Base-by-base conservation (phyloP, 2,329 filamentous ascomycete genomes). In the Cladorrhinum sp. region DNA sequence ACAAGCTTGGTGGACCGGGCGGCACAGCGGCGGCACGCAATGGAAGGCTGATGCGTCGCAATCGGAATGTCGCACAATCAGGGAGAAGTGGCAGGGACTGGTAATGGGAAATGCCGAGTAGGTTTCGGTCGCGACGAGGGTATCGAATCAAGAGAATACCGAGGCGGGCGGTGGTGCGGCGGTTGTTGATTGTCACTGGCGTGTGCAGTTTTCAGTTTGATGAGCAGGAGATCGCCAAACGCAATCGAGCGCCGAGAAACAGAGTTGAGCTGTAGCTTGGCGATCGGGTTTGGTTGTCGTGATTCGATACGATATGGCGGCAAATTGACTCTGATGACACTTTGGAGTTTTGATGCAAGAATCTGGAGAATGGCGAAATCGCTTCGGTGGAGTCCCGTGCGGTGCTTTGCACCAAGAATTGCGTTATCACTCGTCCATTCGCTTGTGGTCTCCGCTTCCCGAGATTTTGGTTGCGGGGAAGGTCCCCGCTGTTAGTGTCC, bases 11-110 rank as follows among this genome's bases (percentile, higher is more conserved):
- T 39, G 33, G 46, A 57, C 8, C 26, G 42, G 49, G 46, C 61
- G 65, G 66, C 62, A 68, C 60, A 54, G 61, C 28, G 59, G 65
- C 66, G 61, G 65, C 66, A 67, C 68, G 68, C 66, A 69, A 70
- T 70, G 63, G 55, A 50, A 59, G 51, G 57, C 57, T 59, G 50
- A 23, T 36, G 50, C 53, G 58, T 69, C 68, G 67, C 67, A 67
- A 70, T 68, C 61, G 55, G 46, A 20, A 39, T 23, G 39, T 39
- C 23, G 59, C 24, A 46, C 42, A 46, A 46, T 18, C 42, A 46
- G 42, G 16, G 16, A n/a, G 42, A 18, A 21, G 42, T 39, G 16
- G 24, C 28, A 57, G 33, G 46, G 60, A 28, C 24, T 49, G 56
- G 50, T 48, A 23, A 55, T 53, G 28, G 54, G 55, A 50, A 56